phyloP scores from a whole-genome alignment of 495 filamentous ascomycete genomes.

The Jackrogersella multiformis region DNA sequence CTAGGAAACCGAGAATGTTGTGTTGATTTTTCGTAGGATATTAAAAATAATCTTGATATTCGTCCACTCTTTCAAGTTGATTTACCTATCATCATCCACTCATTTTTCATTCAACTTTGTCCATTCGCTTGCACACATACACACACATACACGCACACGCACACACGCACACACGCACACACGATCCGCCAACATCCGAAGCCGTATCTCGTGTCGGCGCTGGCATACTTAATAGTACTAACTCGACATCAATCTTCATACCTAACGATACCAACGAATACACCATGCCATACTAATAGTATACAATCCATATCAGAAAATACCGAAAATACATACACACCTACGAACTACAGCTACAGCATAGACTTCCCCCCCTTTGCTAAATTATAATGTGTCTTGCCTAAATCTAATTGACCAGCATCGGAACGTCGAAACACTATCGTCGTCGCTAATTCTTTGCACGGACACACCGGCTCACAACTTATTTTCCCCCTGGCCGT shows the following conservation, averaged over 20 bases:
- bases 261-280: neutral
- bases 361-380: constrained; percentile 10
- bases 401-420: constrained; percentile 15
- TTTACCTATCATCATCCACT: constrained; percentile 3
- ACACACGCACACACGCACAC: neutral
- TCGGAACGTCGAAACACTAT: constrained; percentile 18
- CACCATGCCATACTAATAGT: neutral
- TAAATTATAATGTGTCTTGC: constrained; percentile 29
- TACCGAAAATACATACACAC: constrained; percentile 1
- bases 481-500: neutral
- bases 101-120: constrained; percentile 12
- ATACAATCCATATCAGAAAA: neutral
- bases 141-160: neutral
- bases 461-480: neutral
- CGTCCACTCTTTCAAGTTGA: constrained; percentile 33
- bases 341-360: constrained; percentile 2
- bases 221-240: constrained; percentile 5
- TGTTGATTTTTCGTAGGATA: constrained; percentile 17
- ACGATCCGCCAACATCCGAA: neutral
- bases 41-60: constrained; percentile 34
- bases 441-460: neutral
- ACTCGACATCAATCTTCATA: neutral
- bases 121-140: neutral
- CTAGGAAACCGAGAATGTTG: constrained; percentile 20
- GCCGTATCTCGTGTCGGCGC: constrained; percentile 10